Evolutionary conservation across 352 stramenopile species (phyloP).

Genomic region (Elongisporangium prolatum): DNA sequence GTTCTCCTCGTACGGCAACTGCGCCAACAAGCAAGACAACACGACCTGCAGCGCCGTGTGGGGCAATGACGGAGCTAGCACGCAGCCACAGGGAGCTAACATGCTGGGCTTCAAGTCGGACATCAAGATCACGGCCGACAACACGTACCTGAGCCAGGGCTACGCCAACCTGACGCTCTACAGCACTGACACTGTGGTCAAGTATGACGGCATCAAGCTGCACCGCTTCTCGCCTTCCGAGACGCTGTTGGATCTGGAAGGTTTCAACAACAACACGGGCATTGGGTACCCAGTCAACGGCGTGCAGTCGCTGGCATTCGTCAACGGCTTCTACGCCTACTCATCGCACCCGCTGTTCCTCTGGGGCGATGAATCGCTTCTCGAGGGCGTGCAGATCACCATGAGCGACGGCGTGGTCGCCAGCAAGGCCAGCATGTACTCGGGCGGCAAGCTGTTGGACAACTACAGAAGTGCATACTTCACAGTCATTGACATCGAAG

Average conservation of each 20-base stretch:
- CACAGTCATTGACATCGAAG: conserved; percentile 61
- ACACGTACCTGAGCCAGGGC: conserved; percentile 51
- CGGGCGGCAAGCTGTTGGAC: conserved; percentile 30
- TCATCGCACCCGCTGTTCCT: conserved; percentile 60
- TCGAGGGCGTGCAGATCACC: conserved; percentile 41
- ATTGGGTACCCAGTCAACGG: conserved; percentile 45
- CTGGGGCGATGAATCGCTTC: conserved; percentile 41
- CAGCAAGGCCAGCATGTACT: conserved; percentile 39
- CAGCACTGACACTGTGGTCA: conserved; percentile 30
- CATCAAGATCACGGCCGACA: conserved; percentile 25
- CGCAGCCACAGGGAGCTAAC: conserved; percentile 35
- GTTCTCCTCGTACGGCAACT: conserved; percentile 55
- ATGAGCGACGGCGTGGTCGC: conserved; percentile 37
- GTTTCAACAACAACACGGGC: conserved; percentile 23
- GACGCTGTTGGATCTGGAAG: conserved; percentile 23
- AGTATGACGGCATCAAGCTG: conserved; percentile 44
- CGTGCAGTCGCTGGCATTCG: conserved; percentile 47
- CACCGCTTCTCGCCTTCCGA: conserved; percentile 42
- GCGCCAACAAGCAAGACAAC: conserved; percentile 35
- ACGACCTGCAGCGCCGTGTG: conserved; percentile 48
- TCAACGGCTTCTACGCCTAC: conserved; percentile 46
- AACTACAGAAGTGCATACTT: conserved; percentile 48
- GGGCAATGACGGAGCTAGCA: conserved; percentile 47
- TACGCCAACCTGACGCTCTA: conserved; percentile 58
- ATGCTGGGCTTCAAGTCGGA: conserved; percentile 42